Percentiles rank a stretch among this genome's conserved stretches.
Conservation (phyloP, 225 moss, liverwort and hornwort genomes). For the Polytrichum commune region DNA sequence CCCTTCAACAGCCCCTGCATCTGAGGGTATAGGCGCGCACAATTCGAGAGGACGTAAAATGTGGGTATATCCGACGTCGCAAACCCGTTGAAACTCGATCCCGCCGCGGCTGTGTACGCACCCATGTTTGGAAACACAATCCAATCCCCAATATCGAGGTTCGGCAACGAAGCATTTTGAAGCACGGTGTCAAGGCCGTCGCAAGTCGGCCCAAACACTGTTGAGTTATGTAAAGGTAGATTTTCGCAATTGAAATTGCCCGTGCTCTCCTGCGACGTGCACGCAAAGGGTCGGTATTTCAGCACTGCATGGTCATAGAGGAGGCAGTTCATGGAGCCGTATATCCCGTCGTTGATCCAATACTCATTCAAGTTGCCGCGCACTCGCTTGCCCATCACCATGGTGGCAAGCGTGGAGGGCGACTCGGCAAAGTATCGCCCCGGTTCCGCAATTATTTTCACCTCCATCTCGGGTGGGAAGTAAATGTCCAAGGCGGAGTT, state of each 20-base stretch:
- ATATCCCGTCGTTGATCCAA: slow-evolving; percentile 43
- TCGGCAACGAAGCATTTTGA: slow-evolving; percentile 25
- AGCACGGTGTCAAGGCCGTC: slow-evolving; percentile 32
- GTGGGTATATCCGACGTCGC: slow-evolving; percentile 19
- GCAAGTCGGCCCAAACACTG: slow-evolving; percentile 38
- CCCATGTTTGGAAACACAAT: slow-evolving; percentile 41
- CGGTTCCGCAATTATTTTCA: slow-evolving; percentile 38
- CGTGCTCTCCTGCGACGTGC: background rate
- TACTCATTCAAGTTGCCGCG: slow-evolving; percentile 19
- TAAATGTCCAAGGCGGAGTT: slow-evolving; percentile 30
- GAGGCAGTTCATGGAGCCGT: slow-evolving; percentile 43
- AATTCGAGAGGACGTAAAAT: slow-evolving; percentile 8
- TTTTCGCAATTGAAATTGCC: slow-evolving; percentile 1
- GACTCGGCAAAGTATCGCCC: slow-evolving; percentile 43
- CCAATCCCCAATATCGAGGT: slow-evolving; percentile 38
- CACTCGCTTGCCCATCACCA: slow-evolving; percentile 31
- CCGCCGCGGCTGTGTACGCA: slow-evolving; percentile 38
- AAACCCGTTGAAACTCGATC: slow-evolving; percentile 38
- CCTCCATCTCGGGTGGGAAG: slow-evolving; percentile 29
- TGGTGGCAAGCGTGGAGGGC: slow-evolving; percentile 34
- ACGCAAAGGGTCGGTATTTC: slow-evolving; percentile 16
- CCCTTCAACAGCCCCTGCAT: too few relatives aligned
- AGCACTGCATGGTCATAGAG: slow-evolving; percentile 29
- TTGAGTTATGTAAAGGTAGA: slow-evolving; percentile 17
- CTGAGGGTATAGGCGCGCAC: background rate